Evolutionary conservation across 2,329 filamentous ascomycete genomes (phyloP).

Genomic region (Spiromastix sp.): DNA sequence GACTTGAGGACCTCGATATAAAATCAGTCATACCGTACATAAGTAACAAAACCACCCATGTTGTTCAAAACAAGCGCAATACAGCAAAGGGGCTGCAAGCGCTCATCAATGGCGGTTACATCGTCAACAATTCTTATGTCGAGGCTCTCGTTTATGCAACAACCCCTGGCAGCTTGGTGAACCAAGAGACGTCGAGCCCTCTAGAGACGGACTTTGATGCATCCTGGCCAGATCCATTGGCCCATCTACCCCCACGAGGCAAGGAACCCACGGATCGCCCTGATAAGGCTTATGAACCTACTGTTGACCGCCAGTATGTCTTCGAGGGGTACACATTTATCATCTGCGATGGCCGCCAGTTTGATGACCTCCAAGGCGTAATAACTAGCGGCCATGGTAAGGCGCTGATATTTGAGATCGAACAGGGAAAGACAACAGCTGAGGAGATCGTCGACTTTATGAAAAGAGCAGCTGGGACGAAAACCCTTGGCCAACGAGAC

Average conservation of each 20-base stretch:
- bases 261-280: constrained; percentile 64
- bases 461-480: constrained; percentile 62
- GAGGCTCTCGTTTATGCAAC: constrained; percentile 58
- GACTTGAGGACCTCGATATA: constrained; percentile 76
- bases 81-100: constrained; percentile 79
- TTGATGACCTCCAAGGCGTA: constrained; percentile 60
- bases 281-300: constrained; percentile 60
- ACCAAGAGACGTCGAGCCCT: constrained; percentile 41
- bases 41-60: constrained; percentile 65
- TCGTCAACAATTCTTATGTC: constrained; percentile 65
- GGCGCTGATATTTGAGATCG: constrained; percentile 55
- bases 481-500: constrained; percentile 54
- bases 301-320: constrained; percentile 54
- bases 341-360: constrained; percentile 69
- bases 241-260: constrained; percentile 63
- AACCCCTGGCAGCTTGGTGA: constrained; percentile 39
- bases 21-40: constrained; percentile 71
- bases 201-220: constrained; percentile 71
- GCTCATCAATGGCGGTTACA: constrained; percentile 66
- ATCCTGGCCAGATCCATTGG: constrained; percentile 64
- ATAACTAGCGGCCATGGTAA: constrained; percentile 78
- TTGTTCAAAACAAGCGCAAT: constrained; percentile 82
- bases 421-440: constrained; percentile 52
- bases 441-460: constrained; percentile 72
- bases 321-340: constrained; percentile 86